These are phyloP conservation scores for Scalesia atractyloides DNA, from an alignment of 129 eudicot genomes.

Conservation along the genomic window DNA sequence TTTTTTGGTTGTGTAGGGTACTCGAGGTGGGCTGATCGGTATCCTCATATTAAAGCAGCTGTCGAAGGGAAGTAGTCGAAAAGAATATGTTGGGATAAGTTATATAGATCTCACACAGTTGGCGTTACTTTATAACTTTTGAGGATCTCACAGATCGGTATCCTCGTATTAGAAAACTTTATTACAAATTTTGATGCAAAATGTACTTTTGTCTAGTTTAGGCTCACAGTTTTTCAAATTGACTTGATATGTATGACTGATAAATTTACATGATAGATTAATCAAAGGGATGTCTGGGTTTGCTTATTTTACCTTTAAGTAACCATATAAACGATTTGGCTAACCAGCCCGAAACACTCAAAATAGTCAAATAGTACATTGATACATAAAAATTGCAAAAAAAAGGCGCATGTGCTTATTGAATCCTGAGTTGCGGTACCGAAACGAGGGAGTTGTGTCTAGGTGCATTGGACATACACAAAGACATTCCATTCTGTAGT, in stretches of 20 bases:
- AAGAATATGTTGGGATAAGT: background rate
- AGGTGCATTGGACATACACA: too few relatives aligned
- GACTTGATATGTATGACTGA: background rate
- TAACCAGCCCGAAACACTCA: too few relatives aligned
- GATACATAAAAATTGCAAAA: background rate
- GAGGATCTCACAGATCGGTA: background rate
- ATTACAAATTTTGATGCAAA: background rate
- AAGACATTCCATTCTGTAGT: background rate
- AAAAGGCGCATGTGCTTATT: too few relatives aligned
- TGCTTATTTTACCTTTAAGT: background rate
- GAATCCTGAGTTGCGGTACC: too few relatives aligned
- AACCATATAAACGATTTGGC: too few relatives aligned
- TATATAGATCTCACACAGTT: background rate
- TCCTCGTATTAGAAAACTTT: background rate
- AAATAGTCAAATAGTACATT: background rate
- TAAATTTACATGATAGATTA: background rate
- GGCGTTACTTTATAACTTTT: background rate
- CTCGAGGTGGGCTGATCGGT: constrained; percentile 73
- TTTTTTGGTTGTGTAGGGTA: constrained; percentile 49
- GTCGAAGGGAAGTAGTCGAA: constrained; percentile 44
- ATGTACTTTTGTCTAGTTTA: background rate
- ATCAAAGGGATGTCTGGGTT: background rate
- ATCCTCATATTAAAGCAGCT: constrained; percentile 54
- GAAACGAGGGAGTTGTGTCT: too few relatives aligned
- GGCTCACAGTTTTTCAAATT: background rate